phyloP scores from a whole-genome alignment of 257 asterid species.

The Solanum bulbocastanum region DNA sequence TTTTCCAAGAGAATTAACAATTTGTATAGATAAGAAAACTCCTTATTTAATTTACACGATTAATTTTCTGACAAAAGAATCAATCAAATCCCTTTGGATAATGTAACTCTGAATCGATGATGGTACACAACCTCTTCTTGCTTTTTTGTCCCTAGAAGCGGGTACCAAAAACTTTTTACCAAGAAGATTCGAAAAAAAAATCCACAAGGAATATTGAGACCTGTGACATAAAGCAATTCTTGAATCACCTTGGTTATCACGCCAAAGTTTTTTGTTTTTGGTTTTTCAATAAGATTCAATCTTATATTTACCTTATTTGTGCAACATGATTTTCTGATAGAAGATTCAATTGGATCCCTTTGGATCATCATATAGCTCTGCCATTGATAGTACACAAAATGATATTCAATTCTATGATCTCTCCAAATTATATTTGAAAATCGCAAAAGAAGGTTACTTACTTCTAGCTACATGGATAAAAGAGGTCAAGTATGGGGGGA shows the following conservation, averaged over 20 bases:
- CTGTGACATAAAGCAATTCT: neutral
- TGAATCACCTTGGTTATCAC: neutral
- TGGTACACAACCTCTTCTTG: neutral
- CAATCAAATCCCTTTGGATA: no score
- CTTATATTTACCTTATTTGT: neutral
- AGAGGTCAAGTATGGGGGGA: neutral
- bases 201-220: no score
- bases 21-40: neutral
- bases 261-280: no score
- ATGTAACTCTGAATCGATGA: neutral
- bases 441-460: neutral
- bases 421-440: neutral
- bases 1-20: neutral
- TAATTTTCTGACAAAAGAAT: no score
- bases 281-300: neutral
- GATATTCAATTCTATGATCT: neutral
- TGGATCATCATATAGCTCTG: no score
- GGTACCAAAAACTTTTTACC: neutral
- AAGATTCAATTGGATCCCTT: neutral
- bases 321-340: neutral
- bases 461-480: neutral
- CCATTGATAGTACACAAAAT: no score
- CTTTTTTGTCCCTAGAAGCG: neutral
- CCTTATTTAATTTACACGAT: neutral
- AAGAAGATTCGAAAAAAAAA: no score